A percentile compares a stretch with the other conserved stretches of the same genome.
Evolutionary conservation across 1,139 yeast genomes (phyloP).

Genomic region (Kazachstania sp.): DNA sequence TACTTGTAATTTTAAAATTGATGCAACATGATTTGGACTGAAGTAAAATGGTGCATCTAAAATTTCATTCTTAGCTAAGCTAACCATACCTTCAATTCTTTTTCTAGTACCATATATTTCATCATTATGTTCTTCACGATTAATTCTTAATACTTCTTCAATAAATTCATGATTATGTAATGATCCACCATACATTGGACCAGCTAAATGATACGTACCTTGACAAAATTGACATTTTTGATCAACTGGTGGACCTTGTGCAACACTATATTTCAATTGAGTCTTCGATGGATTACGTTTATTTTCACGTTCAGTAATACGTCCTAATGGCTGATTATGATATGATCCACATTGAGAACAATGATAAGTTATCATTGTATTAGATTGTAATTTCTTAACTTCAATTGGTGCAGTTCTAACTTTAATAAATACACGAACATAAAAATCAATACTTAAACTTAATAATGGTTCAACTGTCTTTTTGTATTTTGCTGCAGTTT

Average conservation of each 20-base stretch:
- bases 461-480: constrained; percentile 79
- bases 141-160: constrained; percentile 49
- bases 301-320: constrained; percentile 36
- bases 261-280: constrained; percentile 43
- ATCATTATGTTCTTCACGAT: constrained; percentile 35
- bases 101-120: constrained; percentile 64
- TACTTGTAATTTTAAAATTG: constrained; percentile 71
- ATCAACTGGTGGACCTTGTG: constrained; percentile 50
- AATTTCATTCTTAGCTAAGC: constrained; percentile 68
- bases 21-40: constrained; percentile 67
- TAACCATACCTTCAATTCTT: constrained; percentile 86
- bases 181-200: constrained; percentile 92
- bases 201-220: constrained; percentile 65
- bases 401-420: constrained; percentile 69
- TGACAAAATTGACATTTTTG: constrained; percentile 63
- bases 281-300: constrained; percentile 26
- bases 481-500: constrained; percentile 84
- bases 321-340: constrained; percentile 67
- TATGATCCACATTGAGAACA: constrained; percentile 84
- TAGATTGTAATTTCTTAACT: constrained; percentile 67
- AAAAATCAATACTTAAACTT: constrained; percentile 81
- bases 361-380: constrained; percentile 69
- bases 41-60: constrained; percentile 64
- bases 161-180: constrained; percentile 65
- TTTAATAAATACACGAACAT: constrained; percentile 74